Percentiles rank a stretch among this genome's conserved stretches.
Evolutionary conservation across 306 rosid species (phyloP).

Genomic region (Cicer cuneatum): DNA sequence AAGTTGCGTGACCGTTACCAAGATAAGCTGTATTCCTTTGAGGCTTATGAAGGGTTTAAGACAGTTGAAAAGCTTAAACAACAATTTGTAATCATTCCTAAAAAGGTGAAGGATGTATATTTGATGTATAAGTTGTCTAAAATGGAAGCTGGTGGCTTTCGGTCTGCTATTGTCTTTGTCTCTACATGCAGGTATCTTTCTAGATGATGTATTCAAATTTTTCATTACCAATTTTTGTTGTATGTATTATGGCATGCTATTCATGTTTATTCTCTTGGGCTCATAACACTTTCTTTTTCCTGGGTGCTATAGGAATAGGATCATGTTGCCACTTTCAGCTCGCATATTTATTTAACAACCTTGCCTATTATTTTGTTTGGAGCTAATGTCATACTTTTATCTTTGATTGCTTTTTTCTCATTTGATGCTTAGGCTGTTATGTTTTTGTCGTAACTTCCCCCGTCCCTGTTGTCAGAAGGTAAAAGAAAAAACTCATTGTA

Average conservation of each 20-base stretch:
- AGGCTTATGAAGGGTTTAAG: conserved; percentile 88
- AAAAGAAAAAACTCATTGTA: too few relatives aligned
- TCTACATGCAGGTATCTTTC: conserved; percentile 76
- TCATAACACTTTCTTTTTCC: too few relatives aligned
- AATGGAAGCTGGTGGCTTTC: conserved; percentile 73
- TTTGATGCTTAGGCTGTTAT: too few relatives aligned
- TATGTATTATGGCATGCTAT: too few relatives aligned
- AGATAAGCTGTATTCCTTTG: conserved; percentile 70
- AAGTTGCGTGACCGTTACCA: conserved; percentile 68
- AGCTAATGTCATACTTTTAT: neutral
- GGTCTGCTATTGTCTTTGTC: conserved; percentile 81
- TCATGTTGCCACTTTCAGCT: too few relatives aligned
- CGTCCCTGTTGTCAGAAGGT: too few relatives aligned
- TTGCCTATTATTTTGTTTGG: neutral
- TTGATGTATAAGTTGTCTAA: conserved; percentile 70
- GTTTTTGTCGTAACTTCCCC: too few relatives aligned
- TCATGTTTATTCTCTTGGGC: too few relatives aligned
- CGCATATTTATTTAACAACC: too few relatives aligned
- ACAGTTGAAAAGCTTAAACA: conserved; percentile 81
- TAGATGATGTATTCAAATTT: neutral
- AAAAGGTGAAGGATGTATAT: conserved; percentile 80
- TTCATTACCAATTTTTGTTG: too few relatives aligned
- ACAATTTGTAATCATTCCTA: conserved; percentile 68
- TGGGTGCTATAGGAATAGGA: too few relatives aligned
- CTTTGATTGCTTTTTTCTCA: too few relatives aligned